phyloP scores from a whole-genome alignment of 768 basidiomycete species.

The Myochromella boudieri region DNA sequence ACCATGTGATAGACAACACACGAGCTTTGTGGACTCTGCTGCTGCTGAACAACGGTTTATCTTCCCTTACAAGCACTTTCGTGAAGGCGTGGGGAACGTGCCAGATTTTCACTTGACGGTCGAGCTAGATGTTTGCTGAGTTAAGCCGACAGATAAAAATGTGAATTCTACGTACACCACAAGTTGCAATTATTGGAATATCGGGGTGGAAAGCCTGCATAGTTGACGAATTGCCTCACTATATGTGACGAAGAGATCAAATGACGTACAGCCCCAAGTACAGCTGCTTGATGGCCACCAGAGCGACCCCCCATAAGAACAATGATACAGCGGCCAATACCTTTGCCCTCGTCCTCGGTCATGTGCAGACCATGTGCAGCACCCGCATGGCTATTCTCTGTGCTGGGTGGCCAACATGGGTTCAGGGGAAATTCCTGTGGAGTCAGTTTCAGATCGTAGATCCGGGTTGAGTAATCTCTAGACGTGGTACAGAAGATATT shows the following conservation, averaged over 20 bases:
- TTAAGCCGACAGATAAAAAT: neutral
- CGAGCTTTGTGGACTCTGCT: constrained; percentile 63
- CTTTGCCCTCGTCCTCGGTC: constrained; percentile 59
- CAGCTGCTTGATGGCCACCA: constrained; percentile 72
- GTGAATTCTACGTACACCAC: constrained; percentile 53
- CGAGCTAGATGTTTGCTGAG: constrained; percentile 46
- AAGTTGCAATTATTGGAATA: constrained; percentile 70
- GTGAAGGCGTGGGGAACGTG: constrained; percentile 40
- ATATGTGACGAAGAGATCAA: neutral
- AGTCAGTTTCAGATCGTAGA: constrained; percentile 59
- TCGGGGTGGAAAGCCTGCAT: constrained; percentile 66
- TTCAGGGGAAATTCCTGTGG: constrained; percentile 41
- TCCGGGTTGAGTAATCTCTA: constrained; percentile 64
- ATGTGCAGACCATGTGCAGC: constrained; percentile 69
- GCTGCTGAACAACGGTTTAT: constrained; percentile 77
- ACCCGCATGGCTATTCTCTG: constrained; percentile 53
- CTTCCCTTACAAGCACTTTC: constrained; percentile 52
- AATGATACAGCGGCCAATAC: constrained; percentile 60
- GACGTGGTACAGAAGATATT: constrained; percentile 72
- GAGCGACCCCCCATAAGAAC: constrained; percentile 70
- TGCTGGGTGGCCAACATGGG: constrained; percentile 57
- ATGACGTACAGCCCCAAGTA: constrained; percentile 57
- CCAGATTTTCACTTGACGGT: constrained; percentile 79
- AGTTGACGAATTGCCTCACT: constrained; percentile 5
- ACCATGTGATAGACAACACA: constrained; percentile 68